A percentile compares a stretch with the other conserved stretches of the same genome.
Evolutionary conservation across 768 basidiomycete species (phyloP).

Genomic region (Leccinum uliginosum): DNA sequence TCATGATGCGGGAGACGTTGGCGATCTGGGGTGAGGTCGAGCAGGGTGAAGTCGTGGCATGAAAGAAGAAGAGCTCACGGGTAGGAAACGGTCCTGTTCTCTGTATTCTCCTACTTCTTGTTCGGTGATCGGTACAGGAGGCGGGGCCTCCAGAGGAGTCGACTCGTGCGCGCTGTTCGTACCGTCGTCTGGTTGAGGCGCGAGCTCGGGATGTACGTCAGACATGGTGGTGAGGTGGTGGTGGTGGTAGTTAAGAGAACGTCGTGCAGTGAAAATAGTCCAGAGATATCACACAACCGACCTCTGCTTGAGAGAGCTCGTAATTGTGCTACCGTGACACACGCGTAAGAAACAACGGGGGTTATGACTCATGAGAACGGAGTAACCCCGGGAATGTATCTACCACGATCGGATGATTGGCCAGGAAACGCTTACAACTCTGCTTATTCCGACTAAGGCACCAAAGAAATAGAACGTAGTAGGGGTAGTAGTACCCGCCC

Average conservation of each 20-base stretch:
- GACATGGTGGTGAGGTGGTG: conserved; percentile 19
- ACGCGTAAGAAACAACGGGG: background rate
- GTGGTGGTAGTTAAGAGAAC: background rate
- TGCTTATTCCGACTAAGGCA: conserved; percentile 31
- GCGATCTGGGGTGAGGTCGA: conserved; percentile 59
- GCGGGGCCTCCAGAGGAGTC: conserved; percentile 40
- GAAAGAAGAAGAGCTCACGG: conserved; percentile 40
- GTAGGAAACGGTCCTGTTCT: conserved; percentile 94
- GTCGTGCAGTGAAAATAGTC: background rate
- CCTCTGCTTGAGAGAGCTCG: background rate
- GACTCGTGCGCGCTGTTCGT: conserved; percentile 27
- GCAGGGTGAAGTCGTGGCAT: background rate
- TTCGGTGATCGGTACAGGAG: conserved; percentile 77
- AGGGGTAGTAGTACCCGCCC: conserved; percentile 16
- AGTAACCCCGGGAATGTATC: conserved; percentile 5
- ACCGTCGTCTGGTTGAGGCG: conserved; percentile 39
- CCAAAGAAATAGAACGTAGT: conserved; percentile 25
- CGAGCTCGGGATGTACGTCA: conserved; percentile 34
- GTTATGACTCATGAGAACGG: conserved; percentile 12
- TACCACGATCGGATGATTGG: conserved; percentile 18
- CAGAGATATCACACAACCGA: background rate
- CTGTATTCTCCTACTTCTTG: conserved; percentile 91
- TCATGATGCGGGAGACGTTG: conserved; percentile 98
- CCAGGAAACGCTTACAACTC: conserved; percentile 13
- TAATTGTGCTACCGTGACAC: background rate